These are phyloP conservation scores for Laguncularia racemosa DNA, from an alignment of 345 rosid species.

Conservation along the genomic window DNA sequence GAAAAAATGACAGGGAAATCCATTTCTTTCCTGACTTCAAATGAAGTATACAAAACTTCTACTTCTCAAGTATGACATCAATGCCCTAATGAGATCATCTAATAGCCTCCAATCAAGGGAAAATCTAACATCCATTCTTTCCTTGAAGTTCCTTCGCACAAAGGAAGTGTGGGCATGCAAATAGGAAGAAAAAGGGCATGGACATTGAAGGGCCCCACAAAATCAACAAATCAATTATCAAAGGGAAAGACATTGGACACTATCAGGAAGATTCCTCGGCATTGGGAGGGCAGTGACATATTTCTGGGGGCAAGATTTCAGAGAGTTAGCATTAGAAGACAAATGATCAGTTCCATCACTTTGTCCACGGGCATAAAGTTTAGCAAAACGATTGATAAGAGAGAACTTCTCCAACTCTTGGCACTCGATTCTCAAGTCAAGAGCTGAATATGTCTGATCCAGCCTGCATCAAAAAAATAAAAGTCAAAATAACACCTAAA, in stretches of 20 bases:
- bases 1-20: slow-evolving; percentile 22
- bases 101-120: slow-evolving; percentile 27
- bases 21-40: slow-evolving; percentile 25
- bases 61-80: slow-evolving; percentile 30
- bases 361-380: slow-evolving; percentile 65
- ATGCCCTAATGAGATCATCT: slow-evolving; percentile 34
- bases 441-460: slow-evolving; percentile 51
- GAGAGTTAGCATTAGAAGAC: slow-evolving; percentile 31
- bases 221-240: slow-evolving; percentile 47
- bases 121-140: slow-evolving; percentile 14
- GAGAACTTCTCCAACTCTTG: slow-evolving; percentile 74
- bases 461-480: slow-evolving; percentile 40
- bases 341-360: slow-evolving; percentile 40
- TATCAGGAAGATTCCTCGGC: slow-evolving; percentile 84
- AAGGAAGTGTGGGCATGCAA: slow-evolving; percentile 16
- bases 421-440: slow-evolving; percentile 75
- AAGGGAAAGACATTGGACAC: slow-evolving; percentile 86
- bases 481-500: not conserved
- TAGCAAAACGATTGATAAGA: slow-evolving; percentile 89
- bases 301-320: slow-evolving; percentile 58
- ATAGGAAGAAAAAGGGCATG: slow-evolving; percentile 14
- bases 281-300: slow-evolving; percentile 78
- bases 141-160: slow-evolving; percentile 20
- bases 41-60: slow-evolving; percentile 22
- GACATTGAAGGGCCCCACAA: slow-evolving; percentile 17